These are phyloP conservation scores for Eimeria sp. DNA, from an alignment of 169 alveolate genomes.

Conservation along the genomic window DNA sequence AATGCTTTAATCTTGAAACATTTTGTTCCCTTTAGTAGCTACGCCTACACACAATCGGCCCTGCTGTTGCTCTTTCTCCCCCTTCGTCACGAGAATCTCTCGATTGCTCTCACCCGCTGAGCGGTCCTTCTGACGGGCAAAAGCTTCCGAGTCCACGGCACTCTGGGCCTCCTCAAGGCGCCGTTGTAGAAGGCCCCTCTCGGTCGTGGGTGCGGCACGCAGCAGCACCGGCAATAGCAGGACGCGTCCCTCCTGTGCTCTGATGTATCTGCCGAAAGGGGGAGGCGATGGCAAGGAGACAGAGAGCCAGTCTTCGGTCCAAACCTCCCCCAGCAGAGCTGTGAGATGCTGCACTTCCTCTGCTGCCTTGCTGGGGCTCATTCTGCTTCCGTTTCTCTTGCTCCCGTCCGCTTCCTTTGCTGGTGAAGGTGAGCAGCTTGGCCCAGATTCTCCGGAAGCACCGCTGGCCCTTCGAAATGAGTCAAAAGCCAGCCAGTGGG, in stretches of 20 bases:
- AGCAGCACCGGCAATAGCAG: slow-evolving; percentile 74
- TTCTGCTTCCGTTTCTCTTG: background rate
- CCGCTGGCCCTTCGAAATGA: background rate
- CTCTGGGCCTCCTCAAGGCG: slow-evolving; percentile 60
- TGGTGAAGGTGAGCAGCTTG: background rate
- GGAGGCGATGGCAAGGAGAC: slow-evolving; percentile 78
- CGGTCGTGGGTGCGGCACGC: slow-evolving; percentile 57
- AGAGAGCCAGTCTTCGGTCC: slow-evolving; percentile 77
- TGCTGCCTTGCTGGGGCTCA: slow-evolving; percentile 23
- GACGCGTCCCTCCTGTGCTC: slow-evolving; percentile 51
- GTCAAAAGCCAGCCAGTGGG: background rate
- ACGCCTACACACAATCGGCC: background rate
- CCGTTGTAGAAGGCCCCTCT: slow-evolving; percentile 60
- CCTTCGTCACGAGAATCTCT: background rate
- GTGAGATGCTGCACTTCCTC: slow-evolving; percentile 62
- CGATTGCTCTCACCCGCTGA: background rate
- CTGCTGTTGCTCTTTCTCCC: background rate
- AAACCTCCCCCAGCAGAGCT: slow-evolving; percentile 63
- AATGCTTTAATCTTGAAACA: background rate
- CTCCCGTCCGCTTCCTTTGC: background rate
- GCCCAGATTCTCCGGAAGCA: slow-evolving; percentile 6
- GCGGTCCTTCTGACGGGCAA: background rate
- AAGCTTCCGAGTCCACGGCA: background rate
- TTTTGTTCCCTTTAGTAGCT: background rate
- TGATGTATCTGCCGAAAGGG: slow-evolving; percentile 40